Evolutionary conservation across 495 filamentous ascomycete genomes (phyloP), one percentile per base, ranked within the genome.

Genomic region (Penicillium cataractarum): DNA sequence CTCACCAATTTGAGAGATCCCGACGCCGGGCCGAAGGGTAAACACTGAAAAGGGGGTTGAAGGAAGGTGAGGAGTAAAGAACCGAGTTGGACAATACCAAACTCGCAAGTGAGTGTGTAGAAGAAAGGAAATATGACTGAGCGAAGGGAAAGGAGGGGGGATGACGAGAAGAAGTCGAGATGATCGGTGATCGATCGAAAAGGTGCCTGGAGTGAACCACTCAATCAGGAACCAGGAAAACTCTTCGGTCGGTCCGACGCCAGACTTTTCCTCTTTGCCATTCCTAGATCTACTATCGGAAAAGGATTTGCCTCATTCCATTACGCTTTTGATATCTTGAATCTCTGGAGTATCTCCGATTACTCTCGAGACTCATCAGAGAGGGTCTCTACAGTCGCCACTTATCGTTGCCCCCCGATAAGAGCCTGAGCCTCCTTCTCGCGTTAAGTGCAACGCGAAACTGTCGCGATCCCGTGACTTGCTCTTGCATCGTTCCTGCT

Each of bases 361-460:
- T n/a, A n/a, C n/a, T n/a, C n/a, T n/a, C n/a, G n/a, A n/a, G n/a
- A n/a, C n/a, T n/a, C n/a, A n/a, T n/a, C n/a, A n/a, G n/a, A n/a
- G n/a, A n/a, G n/a, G n/a, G n/a, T n/a, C n/a, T n/a, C n/a, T n/a
- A n/a, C n/a, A n/a, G n/a, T n/a, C 21, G 22, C 52, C 54, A 58
- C 57, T 61, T 60, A 67, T 67, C 64, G 42, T n/a, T 44, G 13
- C 31, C 44, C 50, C 22, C 19, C 49, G 66, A 69, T 69, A 69
- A 69, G 65, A 63, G 12, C 46, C 55, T n/a, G n/a, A n/a, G n/a
- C n/a, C n/a, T n/a, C n/a, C n/a, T n/a, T 13, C 24, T 63, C 78
- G 78, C 75, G 78, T 79, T 70, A 80, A 79, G 74, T 82, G 78
- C 69, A 79, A 82, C 79, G 74, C 79, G 79, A 82, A 77, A 76